Evolutionary conservation across 2,329 filamentous ascomycete genomes (phyloP).

Genomic region (Fusarium torulosum): DNA sequence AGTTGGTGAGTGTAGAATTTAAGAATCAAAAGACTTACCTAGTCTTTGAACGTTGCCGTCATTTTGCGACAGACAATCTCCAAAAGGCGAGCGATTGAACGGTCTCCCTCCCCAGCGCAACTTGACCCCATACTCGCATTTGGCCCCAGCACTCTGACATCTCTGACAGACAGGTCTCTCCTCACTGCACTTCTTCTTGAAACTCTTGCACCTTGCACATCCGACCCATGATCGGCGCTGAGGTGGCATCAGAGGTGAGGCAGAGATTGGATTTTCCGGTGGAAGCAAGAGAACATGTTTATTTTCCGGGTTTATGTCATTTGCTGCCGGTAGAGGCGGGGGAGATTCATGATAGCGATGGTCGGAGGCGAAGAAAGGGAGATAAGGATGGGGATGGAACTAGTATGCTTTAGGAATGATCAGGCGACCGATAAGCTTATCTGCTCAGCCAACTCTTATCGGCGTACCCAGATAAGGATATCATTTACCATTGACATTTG

Average conservation of each 20-base stretch:
- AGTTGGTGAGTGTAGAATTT: neutral
- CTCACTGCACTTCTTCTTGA: constrained; percentile 42
- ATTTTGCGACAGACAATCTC: constrained; percentile 33
- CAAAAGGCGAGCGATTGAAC: constrained; percentile 34
- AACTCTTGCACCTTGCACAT: constrained; percentile 39
- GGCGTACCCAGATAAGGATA: neutral
- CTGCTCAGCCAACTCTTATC: neutral
- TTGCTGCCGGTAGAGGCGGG: constrained; percentile 14
- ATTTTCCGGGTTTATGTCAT: constrained; percentile 22
- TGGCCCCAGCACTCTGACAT: constrained; percentile 26
- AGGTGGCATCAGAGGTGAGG: constrained; percentile 32
- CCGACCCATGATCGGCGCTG: constrained; percentile 43
- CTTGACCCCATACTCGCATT: constrained; percentile 40
- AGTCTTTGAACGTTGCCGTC: constrained; percentile 33
- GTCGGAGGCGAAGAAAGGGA: constrained; percentile 7
- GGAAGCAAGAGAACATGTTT: constrained; percentile 17
- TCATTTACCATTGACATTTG: no score
- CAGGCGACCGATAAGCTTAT: constrained; percentile 14
- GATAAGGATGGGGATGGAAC: neutral
- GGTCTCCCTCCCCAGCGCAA: constrained; percentile 38
- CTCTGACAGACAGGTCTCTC: constrained; percentile 34
- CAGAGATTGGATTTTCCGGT: neutral
- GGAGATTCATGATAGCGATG: constrained; percentile 7
- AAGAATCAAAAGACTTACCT: neutral
- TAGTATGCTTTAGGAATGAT: constrained; percentile 9